phyloP scores from a whole-genome alignment of 23 red algal genomes.

The Pyropia haitanensis region DNA sequence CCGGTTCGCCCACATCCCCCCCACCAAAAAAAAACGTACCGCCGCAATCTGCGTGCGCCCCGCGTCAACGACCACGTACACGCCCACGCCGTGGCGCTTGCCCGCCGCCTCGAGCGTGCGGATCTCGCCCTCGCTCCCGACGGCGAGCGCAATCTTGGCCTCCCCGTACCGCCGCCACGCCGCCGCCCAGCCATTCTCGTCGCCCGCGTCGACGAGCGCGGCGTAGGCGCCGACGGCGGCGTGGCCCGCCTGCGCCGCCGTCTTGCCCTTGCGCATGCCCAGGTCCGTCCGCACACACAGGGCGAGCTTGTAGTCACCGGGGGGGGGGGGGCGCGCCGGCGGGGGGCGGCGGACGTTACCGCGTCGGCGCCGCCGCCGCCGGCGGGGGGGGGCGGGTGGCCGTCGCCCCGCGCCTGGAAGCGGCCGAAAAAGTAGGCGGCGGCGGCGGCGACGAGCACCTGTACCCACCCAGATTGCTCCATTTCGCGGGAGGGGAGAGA shows the following conservation, averaged over 20 bases:
- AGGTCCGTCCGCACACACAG: conserved; percentile 83
- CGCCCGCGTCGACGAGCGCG: conserved; percentile 3
- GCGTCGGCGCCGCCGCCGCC: too few relatives aligned
- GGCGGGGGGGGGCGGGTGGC: too few relatives aligned
- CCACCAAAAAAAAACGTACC: conserved; percentile 16
- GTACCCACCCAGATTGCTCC: too few relatives aligned
- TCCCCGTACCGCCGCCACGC: conserved; percentile 70
- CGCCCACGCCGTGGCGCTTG: conserved; percentile 10
- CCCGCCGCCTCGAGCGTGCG: conserved; percentile 23
- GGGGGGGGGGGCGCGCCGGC: too few relatives aligned
- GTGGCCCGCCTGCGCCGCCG: conserved; percentile 83
- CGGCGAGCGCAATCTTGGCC: conserved; percentile 83
- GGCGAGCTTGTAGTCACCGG: conserved; percentile 44
- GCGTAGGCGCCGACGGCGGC: conserved; percentile 80
- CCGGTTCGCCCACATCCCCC: too few relatives aligned
- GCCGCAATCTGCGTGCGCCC: conserved; percentile 86
- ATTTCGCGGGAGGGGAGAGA: too few relatives aligned
- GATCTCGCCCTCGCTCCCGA: conserved; percentile 28
- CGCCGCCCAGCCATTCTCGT: neutral
- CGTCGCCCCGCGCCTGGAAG: too few relatives aligned
- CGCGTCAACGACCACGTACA: conserved; percentile 71
- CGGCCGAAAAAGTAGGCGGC: too few relatives aligned
- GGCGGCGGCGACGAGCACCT: too few relatives aligned
- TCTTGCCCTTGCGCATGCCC: conserved; percentile 84
- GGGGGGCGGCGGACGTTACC: too few relatives aligned